phyloP scores from a whole-genome alignment of 257 asterid species.

The Henckelia pumila region DNA sequence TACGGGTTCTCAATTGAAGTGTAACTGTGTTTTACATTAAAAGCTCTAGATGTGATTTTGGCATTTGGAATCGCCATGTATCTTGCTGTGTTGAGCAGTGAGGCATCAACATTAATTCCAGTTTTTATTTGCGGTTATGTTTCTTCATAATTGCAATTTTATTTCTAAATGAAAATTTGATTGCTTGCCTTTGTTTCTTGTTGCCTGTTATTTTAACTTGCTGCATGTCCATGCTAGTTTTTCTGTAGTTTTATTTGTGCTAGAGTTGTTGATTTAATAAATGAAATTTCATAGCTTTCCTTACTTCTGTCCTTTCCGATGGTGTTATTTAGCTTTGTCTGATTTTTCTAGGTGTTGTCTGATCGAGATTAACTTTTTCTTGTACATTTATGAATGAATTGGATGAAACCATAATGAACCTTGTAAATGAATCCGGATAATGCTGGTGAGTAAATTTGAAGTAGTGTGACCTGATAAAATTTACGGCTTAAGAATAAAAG shows the following conservation, averaged over 20 bases:
- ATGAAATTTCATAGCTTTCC: not conserved
- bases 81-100: constrained; percentile 7
- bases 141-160: not conserved
- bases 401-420: not conserved
- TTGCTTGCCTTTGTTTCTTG: constrained; percentile 7
- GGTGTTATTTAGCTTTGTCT: constrained; percentile 1
- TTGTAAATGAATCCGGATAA: not conserved
- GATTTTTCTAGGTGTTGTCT: not conserved
- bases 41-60: not conserved
- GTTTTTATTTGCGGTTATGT: not conserved
- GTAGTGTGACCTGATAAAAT: constrained; percentile 2
- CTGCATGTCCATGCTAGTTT: constrained; percentile 7
- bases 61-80: constrained; percentile 1
- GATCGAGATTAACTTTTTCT: constrained; percentile 8
- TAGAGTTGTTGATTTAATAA: constrained; percentile 4
- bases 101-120: not conserved
- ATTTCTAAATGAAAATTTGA: not conserved
- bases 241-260: not conserved
- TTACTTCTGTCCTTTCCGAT: not conserved
- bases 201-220: constrained; percentile 12
- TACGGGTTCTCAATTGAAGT: not conserved
- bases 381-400: not conserved
- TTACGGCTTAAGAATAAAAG: not conserved
- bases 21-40: not conserved
- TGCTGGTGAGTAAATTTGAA: not conserved